Conservation (phyloP, 352 stramenopile genomes). For the Phytophthora citricola region DNA sequence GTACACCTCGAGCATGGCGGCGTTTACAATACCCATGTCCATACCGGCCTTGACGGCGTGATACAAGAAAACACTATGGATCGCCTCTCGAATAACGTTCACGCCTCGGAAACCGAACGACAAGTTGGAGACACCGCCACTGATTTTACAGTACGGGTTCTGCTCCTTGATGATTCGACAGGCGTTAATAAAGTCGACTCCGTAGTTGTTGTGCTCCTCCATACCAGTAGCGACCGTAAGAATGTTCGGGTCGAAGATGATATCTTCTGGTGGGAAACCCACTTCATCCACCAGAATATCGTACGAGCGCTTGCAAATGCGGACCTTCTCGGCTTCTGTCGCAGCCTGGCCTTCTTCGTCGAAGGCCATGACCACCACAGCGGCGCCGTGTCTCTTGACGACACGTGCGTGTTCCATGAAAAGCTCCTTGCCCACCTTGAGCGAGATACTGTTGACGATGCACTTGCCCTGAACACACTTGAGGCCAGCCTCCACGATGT, state of each 20-base stretch:
- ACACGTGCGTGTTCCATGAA: constrained; percentile 96
- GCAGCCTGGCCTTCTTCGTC: constrained; percentile 97
- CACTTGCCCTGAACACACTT: constrained; percentile 98
- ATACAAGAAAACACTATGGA: constrained; percentile 97
- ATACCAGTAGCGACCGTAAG: constrained; percentile 97
- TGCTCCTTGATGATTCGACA: constrained; percentile 95
- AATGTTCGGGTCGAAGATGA: constrained; percentile 99
- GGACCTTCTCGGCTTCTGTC: constrained; percentile 95
- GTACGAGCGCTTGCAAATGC: constrained; percentile 99
- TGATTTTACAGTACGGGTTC: constrained; percentile 96
- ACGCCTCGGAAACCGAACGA: constrained; percentile 97
- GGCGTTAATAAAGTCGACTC: constrained; percentile 98
- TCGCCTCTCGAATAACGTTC: constrained; percentile 97
- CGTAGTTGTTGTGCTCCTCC: constrained; percentile 98
- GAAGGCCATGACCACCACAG: constrained; percentile 98
- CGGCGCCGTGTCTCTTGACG: constrained; percentile 95
- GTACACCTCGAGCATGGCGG: constrained; percentile 87
- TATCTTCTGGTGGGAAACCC: constrained; percentile 96
- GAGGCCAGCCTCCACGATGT: constrained; percentile 96
- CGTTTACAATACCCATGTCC: constrained; percentile 99
- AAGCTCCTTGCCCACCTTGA: constrained; percentile 97
- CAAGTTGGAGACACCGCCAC: constrained; percentile 96
- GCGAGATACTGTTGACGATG: constrained; percentile 98
- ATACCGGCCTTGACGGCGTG: constrained; percentile 96
- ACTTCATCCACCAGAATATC: constrained; percentile 96